Base-by-base conservation (phyloP, 2,329 filamentous ascomycete species). In the Fusarium transvaalense region DNA sequence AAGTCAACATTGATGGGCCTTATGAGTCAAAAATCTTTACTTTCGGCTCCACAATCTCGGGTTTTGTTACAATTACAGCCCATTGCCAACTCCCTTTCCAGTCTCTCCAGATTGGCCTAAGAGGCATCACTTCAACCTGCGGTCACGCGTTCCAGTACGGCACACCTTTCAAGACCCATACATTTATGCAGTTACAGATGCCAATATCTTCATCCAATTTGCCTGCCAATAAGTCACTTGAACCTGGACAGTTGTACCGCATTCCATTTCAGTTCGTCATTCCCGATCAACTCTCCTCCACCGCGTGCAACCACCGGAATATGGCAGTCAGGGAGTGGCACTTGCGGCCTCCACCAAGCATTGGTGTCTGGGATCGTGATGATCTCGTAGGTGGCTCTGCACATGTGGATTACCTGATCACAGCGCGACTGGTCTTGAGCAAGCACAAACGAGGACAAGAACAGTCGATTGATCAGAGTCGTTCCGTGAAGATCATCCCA, bases 121-220 rank as follows among this genome's bases (percentile, higher is more conserved):
- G 34, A 35, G 59, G 59, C 21, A 61, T 10, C 4, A 53, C 32
- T 13, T 39, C 46, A 21, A 61, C 46, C 4, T 27, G 35, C 9
- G 27, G 27, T 29, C 59, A 61, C 15, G 45, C 29, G 10, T 54
- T 31, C 5, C 59, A 61, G 19, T 61, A 61, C 23, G 27, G 56
- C 6, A 34, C 34, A 3, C 56, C 59, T 3, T 45, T 61, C 2
- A 21, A 5, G 13, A 46, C 29, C 1, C 56, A 45, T 31, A n/a
- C 29, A 3, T 61, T 61, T 23, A 8, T 61, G 23, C 17, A 37
- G 2, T 9, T 54, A 1, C 23, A 31, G 7, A 54, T 61, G 39
- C 46, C 59, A 0, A 27, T 61, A 4, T 7, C 46, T 14, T 3
- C n/a, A 1, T 41, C 29, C 0, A 5, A 6, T 5, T 14, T 61